These are phyloP conservation scores for Monosporascus ibericus DNA, from an alignment of 2,329 filamentous ascomycete species.

Conservation along the genomic window DNA sequence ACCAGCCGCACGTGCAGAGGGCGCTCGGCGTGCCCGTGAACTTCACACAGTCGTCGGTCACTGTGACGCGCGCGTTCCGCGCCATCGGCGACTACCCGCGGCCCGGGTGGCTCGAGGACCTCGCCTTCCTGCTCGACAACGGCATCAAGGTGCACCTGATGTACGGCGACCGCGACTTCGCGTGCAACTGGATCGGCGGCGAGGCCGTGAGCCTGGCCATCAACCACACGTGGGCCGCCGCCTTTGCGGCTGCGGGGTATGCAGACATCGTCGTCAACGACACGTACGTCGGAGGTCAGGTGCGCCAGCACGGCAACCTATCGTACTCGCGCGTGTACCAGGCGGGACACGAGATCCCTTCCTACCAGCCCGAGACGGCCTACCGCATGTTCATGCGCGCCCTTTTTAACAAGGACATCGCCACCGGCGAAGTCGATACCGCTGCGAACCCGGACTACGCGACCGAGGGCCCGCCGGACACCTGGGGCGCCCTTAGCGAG, in stretches of 20 bases:
- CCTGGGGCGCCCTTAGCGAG: conserved; percentile 43
- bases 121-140: conserved; percentile 48
- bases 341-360: conserved; percentile 50
- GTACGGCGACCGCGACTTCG: conserved; percentile 54
- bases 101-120: conserved; percentile 34
- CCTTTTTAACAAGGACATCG: conserved; percentile 42
- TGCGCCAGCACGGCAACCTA: conserved; percentile 63
- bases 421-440: conserved; percentile 44
- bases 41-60: conserved; percentile 39
- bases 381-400: conserved; percentile 47
- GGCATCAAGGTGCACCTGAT: conserved; percentile 51
- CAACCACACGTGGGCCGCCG: conserved; percentile 33
- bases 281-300: conserved; percentile 58
- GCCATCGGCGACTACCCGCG: conserved; percentile 25
- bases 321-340: conserved; percentile 54
- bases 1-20: conserved; percentile 48
- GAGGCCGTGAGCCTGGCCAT: conserved; percentile 44
- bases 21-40: conserved; percentile 56
- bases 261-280: conserved; percentile 55
- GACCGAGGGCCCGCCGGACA: conserved; percentile 21
- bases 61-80: conserved; percentile 40
- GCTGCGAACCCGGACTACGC: conserved; percentile 36
- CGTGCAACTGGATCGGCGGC: conserved; percentile 52
- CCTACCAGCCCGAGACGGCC: conserved; percentile 44
- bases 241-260: conserved; percentile 54